A percentile compares a stretch with the other conserved stretches of the same genome.
phyloP scores from a whole-genome alignment of 2,329 filamentous ascomycete species.

The Alternaria angustiovoidea region DNA sequence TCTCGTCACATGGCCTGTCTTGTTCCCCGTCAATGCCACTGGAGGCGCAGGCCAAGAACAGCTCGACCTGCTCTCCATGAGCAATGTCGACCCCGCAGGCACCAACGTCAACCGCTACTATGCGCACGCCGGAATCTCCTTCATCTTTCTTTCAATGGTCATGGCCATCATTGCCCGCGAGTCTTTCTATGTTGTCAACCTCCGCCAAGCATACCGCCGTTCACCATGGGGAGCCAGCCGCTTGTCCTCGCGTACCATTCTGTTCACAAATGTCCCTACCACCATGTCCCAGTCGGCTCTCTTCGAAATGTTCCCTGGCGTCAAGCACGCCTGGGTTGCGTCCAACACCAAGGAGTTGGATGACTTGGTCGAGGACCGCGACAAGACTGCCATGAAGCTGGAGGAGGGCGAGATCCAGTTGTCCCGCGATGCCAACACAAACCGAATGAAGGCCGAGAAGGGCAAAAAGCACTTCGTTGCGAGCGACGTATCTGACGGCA shows the following conservation, averaged over 20 bases:
- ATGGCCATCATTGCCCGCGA: slow-evolving; percentile 57
- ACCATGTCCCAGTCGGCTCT: slow-evolving; percentile 51
- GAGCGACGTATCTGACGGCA: slow-evolving; percentile 53
- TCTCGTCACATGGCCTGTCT: slow-evolving; percentile 56
- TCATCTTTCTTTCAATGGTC: slow-evolving; percentile 54
- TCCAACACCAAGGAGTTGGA: slow-evolving; percentile 56
- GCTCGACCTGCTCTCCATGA: slow-evolving; percentile 51
- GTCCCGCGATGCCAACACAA: slow-evolving; percentile 65
- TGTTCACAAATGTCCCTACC: slow-evolving; percentile 58
- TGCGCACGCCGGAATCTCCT: slow-evolving; percentile 55
- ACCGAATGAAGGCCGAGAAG: slow-evolving; percentile 70
- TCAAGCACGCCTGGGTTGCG: slow-evolving; percentile 57
- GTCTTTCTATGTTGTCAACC: slow-evolving; percentile 57
- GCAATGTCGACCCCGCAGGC: slow-evolving; percentile 46
- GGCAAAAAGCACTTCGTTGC: slow-evolving; percentile 56
- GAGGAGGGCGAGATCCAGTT: slow-evolving; percentile 57
- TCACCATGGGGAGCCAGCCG: slow-evolving; percentile 55
- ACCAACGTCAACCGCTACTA: slow-evolving; percentile 51
- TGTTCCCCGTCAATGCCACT: slow-evolving; percentile 59
- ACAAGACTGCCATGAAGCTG: slow-evolving; percentile 53
- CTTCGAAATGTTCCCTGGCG: slow-evolving; percentile 51
- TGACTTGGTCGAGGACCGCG: slow-evolving; percentile 54
- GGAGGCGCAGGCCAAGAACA: slow-evolving; percentile 48
- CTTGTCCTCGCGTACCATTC: slow-evolving; percentile 57
- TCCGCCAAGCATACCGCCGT: slow-evolving; percentile 58